Conservation (phyloP, 2,329 filamentous ascomycete genomes). For the Diaporthe citriasiana region DNA sequence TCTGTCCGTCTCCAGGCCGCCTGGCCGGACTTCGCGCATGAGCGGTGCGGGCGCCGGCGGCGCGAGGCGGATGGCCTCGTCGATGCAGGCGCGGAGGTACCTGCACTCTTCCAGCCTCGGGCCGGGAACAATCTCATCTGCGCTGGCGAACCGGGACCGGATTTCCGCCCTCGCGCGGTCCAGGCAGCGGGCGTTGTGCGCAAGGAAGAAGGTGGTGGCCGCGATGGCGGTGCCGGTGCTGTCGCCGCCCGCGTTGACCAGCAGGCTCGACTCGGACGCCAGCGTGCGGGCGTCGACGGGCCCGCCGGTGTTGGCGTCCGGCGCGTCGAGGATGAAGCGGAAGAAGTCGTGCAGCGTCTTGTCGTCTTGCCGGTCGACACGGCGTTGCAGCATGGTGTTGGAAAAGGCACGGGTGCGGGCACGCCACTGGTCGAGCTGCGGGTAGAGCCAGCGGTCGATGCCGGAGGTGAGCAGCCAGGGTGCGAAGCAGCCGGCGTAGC, state of each 20-base stretch:
- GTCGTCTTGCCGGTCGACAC: not conserved
- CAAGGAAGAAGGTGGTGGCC: not conserved
- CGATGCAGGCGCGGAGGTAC: slow-evolving; percentile 60
- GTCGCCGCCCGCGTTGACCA: slow-evolving; percentile 44
- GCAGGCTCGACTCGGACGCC: slow-evolving; percentile 18
- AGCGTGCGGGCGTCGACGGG: slow-evolving; percentile 9
- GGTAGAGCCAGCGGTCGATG: slow-evolving; percentile 19
- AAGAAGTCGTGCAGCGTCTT: slow-evolving; percentile 20
- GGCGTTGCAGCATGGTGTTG: slow-evolving; percentile 1
- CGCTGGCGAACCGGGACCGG: not conserved
- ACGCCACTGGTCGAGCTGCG: slow-evolving; percentile 12
- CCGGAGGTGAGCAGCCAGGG: slow-evolving; percentile 5
- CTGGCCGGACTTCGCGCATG: slow-evolving; percentile 41
- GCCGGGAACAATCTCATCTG: not conserved
- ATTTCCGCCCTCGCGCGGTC: not conserved
- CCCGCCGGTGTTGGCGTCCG: not conserved
- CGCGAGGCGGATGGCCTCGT: slow-evolving; percentile 46
- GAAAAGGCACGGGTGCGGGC: slow-evolving; percentile 11
- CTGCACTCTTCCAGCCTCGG: slow-evolving; percentile 43
- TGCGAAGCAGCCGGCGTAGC: slow-evolving; percentile 5
- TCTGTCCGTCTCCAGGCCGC: slow-evolving; percentile 42
- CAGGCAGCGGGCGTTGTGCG: slow-evolving; percentile 2
- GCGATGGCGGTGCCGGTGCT: slow-evolving; percentile 43
- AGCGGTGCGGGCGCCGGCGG: slow-evolving; percentile 35
- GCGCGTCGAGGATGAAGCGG: slow-evolving; percentile 19